Evolutionary conservation across 176 grass and related monocot species (phyloP).

Genomic region (Guadua angustifolia): DNA sequence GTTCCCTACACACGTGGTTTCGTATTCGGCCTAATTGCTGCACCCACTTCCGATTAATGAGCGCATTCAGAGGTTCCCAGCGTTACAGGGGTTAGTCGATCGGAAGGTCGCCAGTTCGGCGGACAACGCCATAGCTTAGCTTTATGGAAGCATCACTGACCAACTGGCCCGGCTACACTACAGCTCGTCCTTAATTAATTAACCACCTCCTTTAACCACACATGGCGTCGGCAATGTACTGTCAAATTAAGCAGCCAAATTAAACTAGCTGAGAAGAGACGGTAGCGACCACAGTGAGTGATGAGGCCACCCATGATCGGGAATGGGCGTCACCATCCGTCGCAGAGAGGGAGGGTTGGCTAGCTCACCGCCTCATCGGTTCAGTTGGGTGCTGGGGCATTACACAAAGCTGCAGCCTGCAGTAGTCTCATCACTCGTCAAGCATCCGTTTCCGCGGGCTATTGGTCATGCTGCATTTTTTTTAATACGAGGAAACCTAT

Average conservation of each 20-base stretch:
- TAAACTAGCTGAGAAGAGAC: not conserved
- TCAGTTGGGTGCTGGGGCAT: not conserved
- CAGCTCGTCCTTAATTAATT: not conserved
- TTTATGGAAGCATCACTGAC: slow-evolving; percentile 50
- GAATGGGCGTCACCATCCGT: slow-evolving; percentile 21
- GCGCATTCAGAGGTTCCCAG: not conserved
- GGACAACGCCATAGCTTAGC: not conserved
- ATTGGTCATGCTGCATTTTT: no score
- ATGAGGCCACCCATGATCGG: not conserved
- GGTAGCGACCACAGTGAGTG: not conserved
- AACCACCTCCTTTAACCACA: not conserved
- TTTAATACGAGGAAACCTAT: no score
- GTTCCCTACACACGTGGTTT: not conserved
- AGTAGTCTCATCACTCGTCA: not conserved
- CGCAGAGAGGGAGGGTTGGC: not conserved
- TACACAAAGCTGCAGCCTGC: not conserved
- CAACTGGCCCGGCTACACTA: not conserved
- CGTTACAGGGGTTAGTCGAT: no score
- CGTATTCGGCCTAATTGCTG: not conserved
- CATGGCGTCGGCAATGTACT: not conserved
- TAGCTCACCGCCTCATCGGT: slow-evolving; percentile 16
- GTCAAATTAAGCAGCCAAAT: not conserved
- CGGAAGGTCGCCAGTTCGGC: not conserved
- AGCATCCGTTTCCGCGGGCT: not conserved
- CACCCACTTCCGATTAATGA: not conserved